These are phyloP conservation scores for Globisporangium paddicum DNA, from an alignment of 352 stramenopile species.

Conservation along the genomic window DNA sequence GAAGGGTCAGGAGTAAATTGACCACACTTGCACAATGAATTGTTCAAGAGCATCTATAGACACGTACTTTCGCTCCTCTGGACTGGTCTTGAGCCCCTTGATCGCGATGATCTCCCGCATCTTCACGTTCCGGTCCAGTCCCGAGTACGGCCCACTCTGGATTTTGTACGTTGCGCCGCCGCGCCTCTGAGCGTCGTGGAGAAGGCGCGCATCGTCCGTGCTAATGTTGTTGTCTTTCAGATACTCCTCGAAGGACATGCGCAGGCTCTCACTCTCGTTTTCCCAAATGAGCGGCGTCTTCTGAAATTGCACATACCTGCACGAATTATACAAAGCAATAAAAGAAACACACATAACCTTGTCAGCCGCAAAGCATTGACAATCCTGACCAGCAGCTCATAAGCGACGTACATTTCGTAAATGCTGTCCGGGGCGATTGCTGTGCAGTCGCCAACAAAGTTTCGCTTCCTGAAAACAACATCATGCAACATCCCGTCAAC, in stretches of 20 bases:
- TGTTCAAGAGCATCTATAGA: too few relatives aligned
- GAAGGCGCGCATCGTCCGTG: constrained; percentile 48
- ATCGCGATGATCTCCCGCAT: constrained; percentile 62
- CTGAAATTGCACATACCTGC: constrained; percentile 64
- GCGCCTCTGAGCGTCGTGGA: constrained; percentile 65
- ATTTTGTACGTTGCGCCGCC: constrained; percentile 79
- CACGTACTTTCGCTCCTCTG: constrained; percentile 55
- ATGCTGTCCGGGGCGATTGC: constrained; percentile 32
- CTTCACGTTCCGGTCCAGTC: constrained; percentile 80
- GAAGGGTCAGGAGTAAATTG: not conserved
- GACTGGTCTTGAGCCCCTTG: constrained; percentile 71
- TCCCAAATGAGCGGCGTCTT: constrained; percentile 67
- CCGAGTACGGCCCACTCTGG: constrained; percentile 62
- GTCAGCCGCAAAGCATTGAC: not conserved
- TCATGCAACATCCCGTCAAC: too few relatives aligned
- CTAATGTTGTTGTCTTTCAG: constrained; percentile 74
- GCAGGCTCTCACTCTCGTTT: constrained; percentile 72
- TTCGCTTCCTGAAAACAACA: constrained; percentile 28
- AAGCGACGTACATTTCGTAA: constrained; percentile 54
- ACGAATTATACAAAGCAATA: not conserved
- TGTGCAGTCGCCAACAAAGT: constrained; percentile 65
- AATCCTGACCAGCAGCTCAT: not conserved
- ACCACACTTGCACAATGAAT: not conserved
- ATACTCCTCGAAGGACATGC: constrained; percentile 80
- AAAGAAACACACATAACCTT: not conserved